Conservation (phyloP, 2,329 filamentous ascomycete genomes). For the Colletotrichum higginsianum region DNA sequence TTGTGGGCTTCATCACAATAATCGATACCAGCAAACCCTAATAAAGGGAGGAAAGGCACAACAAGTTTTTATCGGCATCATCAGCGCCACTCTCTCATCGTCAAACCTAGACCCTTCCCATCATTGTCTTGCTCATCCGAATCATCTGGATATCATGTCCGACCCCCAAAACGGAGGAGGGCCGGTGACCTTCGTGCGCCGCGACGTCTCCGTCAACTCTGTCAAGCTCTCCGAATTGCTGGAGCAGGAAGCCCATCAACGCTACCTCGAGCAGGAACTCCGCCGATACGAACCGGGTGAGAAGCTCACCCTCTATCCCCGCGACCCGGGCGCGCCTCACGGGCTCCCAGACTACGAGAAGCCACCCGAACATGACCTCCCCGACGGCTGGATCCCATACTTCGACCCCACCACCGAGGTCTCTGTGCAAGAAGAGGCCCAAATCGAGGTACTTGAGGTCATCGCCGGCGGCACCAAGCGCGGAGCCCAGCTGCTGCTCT, state of each 20-base stretch:
- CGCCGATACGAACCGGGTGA: neutral
- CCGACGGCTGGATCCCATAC: neutral
- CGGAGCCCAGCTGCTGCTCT: neutral
- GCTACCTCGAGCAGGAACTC: neutral
- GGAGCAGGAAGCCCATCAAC: neutral
- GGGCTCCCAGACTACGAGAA: neutral
- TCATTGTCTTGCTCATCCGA: no score
- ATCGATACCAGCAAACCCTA: no score
- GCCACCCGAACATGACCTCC: neutral
- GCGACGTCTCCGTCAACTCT: no score
- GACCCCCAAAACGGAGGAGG: no score
- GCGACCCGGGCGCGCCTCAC: neutral
- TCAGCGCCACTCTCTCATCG: no score
- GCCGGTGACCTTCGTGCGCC: no score
- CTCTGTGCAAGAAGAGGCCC: neutral
- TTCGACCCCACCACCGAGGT: neutral
- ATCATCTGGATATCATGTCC: no score
- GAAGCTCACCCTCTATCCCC: neutral
- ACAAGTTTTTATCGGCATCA: no score
- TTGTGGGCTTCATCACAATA: no score
- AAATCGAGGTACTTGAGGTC: neutral
- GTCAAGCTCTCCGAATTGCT: no score
- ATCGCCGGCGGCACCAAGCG: neutral
- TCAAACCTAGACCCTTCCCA: no score
- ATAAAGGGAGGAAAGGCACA: no score